Percentiles rank a stretch among this genome's conserved stretches.
Evolutionary conservation across 164 flowering plant species (phyloP).

Genomic region (Sextonia rubra): DNA sequence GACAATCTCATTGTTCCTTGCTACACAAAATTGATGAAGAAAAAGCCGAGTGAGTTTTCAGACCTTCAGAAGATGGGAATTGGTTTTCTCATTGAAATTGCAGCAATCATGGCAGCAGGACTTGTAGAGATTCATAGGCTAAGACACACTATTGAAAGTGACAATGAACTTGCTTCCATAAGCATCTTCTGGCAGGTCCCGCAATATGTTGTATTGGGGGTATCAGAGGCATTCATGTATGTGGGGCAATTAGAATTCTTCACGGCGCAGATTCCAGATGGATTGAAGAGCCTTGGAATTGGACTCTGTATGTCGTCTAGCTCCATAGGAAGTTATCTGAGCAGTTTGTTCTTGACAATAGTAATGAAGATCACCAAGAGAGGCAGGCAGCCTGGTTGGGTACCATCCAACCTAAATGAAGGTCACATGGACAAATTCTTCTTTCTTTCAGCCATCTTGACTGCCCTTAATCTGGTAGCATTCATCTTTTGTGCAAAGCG

Average conservation of each 20-base stretch:
- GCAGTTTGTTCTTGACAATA: conserved; percentile 29
- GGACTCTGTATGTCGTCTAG: conserved; percentile 33
- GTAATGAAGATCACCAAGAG: conserved; percentile 34
- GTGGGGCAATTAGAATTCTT: conserved; percentile 86
- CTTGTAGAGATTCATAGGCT: conserved; percentile 30
- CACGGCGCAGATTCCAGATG: conserved; percentile 80
- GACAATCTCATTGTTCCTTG: conserved; percentile 25
- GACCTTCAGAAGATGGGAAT: conserved; percentile 47
- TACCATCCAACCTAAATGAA: conserved; percentile 37
- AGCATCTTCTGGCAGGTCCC: conserved; percentile 60
- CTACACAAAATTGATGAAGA: conserved; percentile 9
- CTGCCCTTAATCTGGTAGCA: conserved; percentile 21
- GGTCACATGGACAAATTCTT: conserved; percentile 49
- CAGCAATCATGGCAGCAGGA: conserved; percentile 34
- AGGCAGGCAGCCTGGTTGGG: conserved; percentile 39
- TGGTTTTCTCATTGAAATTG: conserved; percentile 30
- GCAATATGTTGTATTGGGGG: conserved; percentile 67
- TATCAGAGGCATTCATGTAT: conserved; percentile 84
- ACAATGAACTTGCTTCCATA: conserved; percentile 23
- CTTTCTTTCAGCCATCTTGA: conserved; percentile 34
- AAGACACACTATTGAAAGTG: conserved; percentile 2
- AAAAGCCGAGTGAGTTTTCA: conserved; percentile 23
- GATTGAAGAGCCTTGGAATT: conserved; percentile 56
- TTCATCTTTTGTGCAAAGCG: conserved; percentile 32
- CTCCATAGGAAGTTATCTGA: conserved; percentile 32